A percentile compares a stretch with the other conserved stretches of the same genome.
Evolutionary conservation across 2,329 filamentous ascomycete genomes (phyloP).

Genomic region (Talaromyces albobiverticillius): DNA sequence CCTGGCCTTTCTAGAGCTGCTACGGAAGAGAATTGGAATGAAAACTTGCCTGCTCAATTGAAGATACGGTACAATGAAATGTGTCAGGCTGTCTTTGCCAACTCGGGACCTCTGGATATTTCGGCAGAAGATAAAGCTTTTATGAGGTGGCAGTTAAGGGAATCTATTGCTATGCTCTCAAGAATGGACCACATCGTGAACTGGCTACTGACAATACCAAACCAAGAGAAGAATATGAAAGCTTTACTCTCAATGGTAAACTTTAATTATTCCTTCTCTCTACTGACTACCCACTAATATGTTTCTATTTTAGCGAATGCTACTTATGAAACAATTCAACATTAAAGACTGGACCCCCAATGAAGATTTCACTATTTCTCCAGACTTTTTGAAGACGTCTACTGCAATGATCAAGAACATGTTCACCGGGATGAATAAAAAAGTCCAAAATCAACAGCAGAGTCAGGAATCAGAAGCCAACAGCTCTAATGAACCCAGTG

Average conservation of each 20-base stretch:
- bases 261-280: no score
- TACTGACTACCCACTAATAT: not conserved
- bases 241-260: slow-evolving; percentile 39
- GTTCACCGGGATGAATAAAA: slow-evolving; percentile 38
- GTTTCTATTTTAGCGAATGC: slow-evolving; percentile 31
- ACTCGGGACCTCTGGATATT: slow-evolving; percentile 30
- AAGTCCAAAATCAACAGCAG: slow-evolving; percentile 29
- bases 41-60: slow-evolving; percentile 36
- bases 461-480: slow-evolving; percentile 21
- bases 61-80: slow-evolving; percentile 40
- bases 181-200: slow-evolving; percentile 43
- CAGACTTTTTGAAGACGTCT: slow-evolving; percentile 35
- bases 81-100: slow-evolving; percentile 27
- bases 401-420: slow-evolving; percentile 40
- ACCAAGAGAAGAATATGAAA: slow-evolving; percentile 38
- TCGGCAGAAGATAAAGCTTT: slow-evolving; percentile 36
- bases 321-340: slow-evolving; percentile 47
- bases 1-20: slow-evolving; percentile 31
- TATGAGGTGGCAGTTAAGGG: slow-evolving; percentile 40
- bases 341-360: slow-evolving; percentile 39
- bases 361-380: slow-evolving; percentile 44
- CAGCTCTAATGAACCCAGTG: no score
- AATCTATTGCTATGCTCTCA: slow-evolving; percentile 40
- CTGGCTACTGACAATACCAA: slow-evolving; percentile 36
- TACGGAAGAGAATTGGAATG: slow-evolving; percentile 37